Base-by-base conservation (phyloP, 202 grass and related monocot genomes). In the Brachypodium distachyon region DNA sequence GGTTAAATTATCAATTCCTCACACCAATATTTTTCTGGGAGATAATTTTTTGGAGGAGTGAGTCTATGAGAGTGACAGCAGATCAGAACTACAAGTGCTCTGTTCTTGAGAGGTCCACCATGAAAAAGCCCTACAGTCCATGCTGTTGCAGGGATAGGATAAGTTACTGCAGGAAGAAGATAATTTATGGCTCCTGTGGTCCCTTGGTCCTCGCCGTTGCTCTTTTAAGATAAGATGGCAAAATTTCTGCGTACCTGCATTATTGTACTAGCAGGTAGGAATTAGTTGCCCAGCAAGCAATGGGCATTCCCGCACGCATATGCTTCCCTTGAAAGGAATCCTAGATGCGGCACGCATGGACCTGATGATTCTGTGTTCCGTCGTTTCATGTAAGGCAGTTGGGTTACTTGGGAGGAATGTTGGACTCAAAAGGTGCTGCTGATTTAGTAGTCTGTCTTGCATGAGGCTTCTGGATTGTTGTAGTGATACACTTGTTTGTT, bases 181-280 rank as follows among this genome's bases (percentile, higher is more conserved):
- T n/a, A n/a, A n/a, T n/a, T n/a, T n/a, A n/a, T n/a, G n/a, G n/a
- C n/a, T n/a, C n/a, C n/a, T n/a, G n/a, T n/a, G n/a, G n/a, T n/a
- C 41, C 67, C 14, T 32, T 44, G 58, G 67, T 78, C 85, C 74
- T 79, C 41, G 16, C 9, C 79, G 7, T 51, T 67, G 26, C 67
- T 9, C 8, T 40, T 27, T 60, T 37, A 87, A 53, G 68, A 61
- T 52, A 78, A 29, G 59, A 67, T 28, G 74, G 68, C 51, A 9
- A 60, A 23, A 56, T 83, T 83, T 42, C 21, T 60, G 27, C 34
- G 49, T 16, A 18, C 47, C 50, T 28, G 4, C 74, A 74, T 83
- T 55, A 54, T 69, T 74, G 68, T 53, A n/a, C n/a, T n/a, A 79
- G 73, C 68, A 13, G 52, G 80, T 21, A 79, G 80, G 54, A 79